These are phyloP conservation scores for Boletus rubropictus DNA, from an alignment of 768 basidiomycete species.

Conservation along the genomic window DNA sequence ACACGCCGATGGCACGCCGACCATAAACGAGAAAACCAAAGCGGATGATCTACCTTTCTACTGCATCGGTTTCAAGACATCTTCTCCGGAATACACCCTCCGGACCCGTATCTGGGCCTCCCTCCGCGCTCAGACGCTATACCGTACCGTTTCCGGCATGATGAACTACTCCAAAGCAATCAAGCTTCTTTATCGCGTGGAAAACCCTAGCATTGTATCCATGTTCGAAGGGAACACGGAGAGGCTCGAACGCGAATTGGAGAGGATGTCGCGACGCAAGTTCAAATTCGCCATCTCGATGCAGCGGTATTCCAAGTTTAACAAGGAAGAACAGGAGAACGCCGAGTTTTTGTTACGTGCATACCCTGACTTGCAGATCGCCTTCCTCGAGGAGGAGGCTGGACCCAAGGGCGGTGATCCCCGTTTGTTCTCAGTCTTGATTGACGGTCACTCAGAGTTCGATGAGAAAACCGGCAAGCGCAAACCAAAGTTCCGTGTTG, in stretches of 20 bases:
- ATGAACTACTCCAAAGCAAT: conserved; percentile 99
- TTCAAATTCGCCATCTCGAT: conserved; percentile 98
- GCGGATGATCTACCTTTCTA: conserved; percentile 97
- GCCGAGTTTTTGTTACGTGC: conserved; percentile 96
- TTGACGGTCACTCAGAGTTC: conserved; percentile 96
- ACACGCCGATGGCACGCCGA: conserved; percentile 44
- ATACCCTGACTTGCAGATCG: conserved; percentile 97
- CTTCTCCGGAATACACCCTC: conserved; percentile 96
- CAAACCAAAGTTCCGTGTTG: conserved; percentile 95
- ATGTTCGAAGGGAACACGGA: conserved; percentile 96
- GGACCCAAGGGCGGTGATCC: conserved; percentile 85
- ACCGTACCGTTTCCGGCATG: conserved; percentile 98
- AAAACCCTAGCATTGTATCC: conserved; percentile 97
- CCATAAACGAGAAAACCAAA: conserved; percentile 74
- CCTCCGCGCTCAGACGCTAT: conserved; percentile 94
- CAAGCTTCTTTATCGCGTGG: conserved; percentile 97
- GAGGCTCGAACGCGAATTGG: conserved; percentile 89
- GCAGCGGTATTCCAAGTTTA: conserved; percentile 99
- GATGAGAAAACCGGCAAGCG: conserved; percentile 83
- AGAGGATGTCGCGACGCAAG: conserved; percentile 94
- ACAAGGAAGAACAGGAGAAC: conserved; percentile 98
- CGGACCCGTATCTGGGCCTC: conserved; percentile 99
- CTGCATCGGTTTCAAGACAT: conserved; percentile 98
- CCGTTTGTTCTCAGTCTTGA: conserved; percentile 83
- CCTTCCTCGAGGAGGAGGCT: conserved; percentile 95